Base-by-base conservation (phyloP, 495 filamentous ascomycete genomes). In the Aspergillus funiculosus region DNA sequence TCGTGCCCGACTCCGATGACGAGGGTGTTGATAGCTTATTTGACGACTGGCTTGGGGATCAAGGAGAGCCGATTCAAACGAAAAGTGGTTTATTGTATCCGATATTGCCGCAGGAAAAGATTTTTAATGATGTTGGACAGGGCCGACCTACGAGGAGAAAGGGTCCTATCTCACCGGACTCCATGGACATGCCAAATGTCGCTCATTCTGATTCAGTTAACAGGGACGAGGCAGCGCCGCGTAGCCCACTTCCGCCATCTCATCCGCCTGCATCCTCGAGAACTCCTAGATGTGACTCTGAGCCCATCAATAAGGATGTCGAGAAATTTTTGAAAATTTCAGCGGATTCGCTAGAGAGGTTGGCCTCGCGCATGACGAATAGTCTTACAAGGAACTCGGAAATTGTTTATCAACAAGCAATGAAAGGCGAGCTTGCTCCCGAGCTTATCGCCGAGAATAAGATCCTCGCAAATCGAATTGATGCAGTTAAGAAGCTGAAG, bases 1-100 rank as follows among this genome's bases (percentile, higher is more conserved):
- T 15, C 44, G 64, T 76, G 37, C 65, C 66, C 14, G 73, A 72
- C 38, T 74, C 73, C 4, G 69, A 72, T n/a, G 71, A 73, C 43
- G 68, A 71, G 29, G 54, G 32, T 20, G 55, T 52, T 37, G 61
- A 57, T 17, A 48, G 47, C 24, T 26, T 57, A 11, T 58, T 60
- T 32, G 63, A 67, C 13, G 48, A 50, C 10, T 50, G 40, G 39
- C 31, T 50, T n/a, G 27, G 42, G 10, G 46, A 46, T 4, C 38
- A 51, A 8, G 44, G 43, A 34, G 48, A 55, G 3, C 51, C 58
- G 19, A 54, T 55, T 6, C 24, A 50, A 8, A 57, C 61, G 25
- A 25, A 36, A 1, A 48, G 63, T 24, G 43, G 56, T 7, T 44
- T 46, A 4, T 45, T 65, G 6, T 68, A 69, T 42, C 64, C 66